Percentiles rank a stretch among this genome's conserved stretches.
Evolutionary conservation across 2,329 filamentous ascomycete genomes (phyloP).

Genomic region (Fusarium temperatum): DNA sequence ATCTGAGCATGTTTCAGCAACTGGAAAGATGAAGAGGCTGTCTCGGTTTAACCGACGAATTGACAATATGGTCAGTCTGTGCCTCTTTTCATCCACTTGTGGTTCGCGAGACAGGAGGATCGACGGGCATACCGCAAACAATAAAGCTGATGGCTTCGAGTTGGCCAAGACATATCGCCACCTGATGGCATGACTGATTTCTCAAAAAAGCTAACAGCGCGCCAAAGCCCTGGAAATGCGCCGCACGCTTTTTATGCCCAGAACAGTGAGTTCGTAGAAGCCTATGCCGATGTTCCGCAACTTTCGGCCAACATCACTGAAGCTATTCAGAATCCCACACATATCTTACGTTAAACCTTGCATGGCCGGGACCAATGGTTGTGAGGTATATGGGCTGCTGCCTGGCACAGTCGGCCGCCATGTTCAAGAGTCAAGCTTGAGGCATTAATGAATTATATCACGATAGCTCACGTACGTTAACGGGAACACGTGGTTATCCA

Average conservation of each 20-base stretch:
- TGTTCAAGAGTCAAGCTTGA: not conserved
- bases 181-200: not conserved
- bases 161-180: not conserved
- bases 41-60: not conserved
- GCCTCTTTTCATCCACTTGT: not conserved
- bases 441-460: not conserved
- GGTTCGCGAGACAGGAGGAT: fast-evolving
- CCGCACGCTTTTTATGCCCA: fast-evolving
- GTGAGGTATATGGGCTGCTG: not conserved
- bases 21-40: too few relatives aligned
- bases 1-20: not conserved
- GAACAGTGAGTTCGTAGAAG: not conserved
- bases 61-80: not conserved
- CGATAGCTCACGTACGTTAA: not conserved
- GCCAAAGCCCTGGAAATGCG: not conserved
- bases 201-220: not conserved
- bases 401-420: not conserved
- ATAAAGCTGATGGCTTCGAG: not conserved
- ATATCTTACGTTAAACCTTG: not conserved
- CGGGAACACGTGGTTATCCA: not conserved
- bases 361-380: too few relatives aligned
- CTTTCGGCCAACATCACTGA: not conserved
- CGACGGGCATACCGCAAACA: fast-evolving
- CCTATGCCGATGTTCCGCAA: not conserved
- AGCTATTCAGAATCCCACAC: not conserved